phyloP scores from a whole-genome alignment of 2,329 filamentous ascomycete genomes.

The Trichoderma breve region DNA sequence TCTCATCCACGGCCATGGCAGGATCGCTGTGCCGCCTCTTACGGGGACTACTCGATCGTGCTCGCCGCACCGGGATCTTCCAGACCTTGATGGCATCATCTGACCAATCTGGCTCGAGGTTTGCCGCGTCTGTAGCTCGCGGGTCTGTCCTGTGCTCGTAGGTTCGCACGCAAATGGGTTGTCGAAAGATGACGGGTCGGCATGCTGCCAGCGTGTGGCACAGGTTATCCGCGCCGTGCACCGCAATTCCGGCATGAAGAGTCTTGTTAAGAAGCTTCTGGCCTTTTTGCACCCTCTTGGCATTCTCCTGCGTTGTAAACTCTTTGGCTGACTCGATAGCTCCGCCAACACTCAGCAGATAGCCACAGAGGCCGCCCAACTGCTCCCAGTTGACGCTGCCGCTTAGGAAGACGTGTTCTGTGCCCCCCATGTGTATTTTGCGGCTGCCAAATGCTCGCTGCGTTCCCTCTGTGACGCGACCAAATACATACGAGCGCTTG shows the following conservation, averaged over 20 bases:
- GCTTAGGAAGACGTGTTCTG: conserved; percentile 78
- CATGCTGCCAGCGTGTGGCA: conserved; percentile 78
- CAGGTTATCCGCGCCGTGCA: conserved; percentile 81
- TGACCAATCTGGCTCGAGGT: conserved; percentile 62
- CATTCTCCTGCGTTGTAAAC: conserved; percentile 39
- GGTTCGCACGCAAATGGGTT: conserved; percentile 70
- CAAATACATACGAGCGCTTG: conserved; percentile 79
- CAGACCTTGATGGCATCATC: conserved; percentile 81
- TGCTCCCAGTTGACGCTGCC: conserved; percentile 74
- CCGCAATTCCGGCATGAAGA: conserved; percentile 46
- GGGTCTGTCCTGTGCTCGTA: conserved; percentile 61
- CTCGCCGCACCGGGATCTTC: conserved; percentile 60
- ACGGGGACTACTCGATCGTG: conserved; percentile 35
- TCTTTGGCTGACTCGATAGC: conserved; percentile 49
- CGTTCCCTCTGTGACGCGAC: conserved; percentile 77
- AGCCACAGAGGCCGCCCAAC: conserved; percentile 78
- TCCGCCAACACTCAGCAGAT: conserved; percentile 82
- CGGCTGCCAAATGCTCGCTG: conserved; percentile 74
- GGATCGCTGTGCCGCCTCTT: conserved; percentile 33
- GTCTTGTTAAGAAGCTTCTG: conserved; percentile 28
- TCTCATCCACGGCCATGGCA: neutral
- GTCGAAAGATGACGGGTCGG: conserved; percentile 81
- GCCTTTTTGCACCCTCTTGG: conserved; percentile 41
- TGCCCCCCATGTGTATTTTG: conserved; percentile 61
- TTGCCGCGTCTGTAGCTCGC: conserved; percentile 28